Evolutionary conservation across 2,329 filamentous ascomycete species (phyloP).

Genomic region (Venturia asperata): DNA sequence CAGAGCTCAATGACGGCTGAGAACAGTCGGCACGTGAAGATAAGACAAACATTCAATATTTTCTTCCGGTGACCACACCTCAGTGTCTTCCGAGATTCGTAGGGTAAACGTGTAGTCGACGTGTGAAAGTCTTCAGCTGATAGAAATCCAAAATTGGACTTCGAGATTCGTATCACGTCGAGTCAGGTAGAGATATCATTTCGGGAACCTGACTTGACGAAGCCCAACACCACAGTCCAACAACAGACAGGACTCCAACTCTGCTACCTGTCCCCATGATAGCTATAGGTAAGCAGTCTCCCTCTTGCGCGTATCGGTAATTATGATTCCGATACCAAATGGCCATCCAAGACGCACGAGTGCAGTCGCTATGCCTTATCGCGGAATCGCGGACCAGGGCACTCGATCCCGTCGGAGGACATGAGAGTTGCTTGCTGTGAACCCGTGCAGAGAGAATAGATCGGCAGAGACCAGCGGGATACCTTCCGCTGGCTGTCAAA

Average conservation of each 20-base stretch:
- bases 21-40: background rate
- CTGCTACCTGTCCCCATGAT: background rate
- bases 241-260: too few species aligned
- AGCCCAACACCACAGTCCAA: background rate
- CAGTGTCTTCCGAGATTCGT: too few species aligned
- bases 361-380: background rate
- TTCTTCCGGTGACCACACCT: too few species aligned
- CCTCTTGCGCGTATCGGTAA: background rate
- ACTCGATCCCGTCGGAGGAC: background rate
- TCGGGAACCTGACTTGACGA: background rate
- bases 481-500: background rate
- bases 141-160: too few species aligned
- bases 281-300: too few species aligned
- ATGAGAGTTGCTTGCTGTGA: background rate
- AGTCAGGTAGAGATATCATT: background rate
- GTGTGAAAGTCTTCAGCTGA: too few species aligned
- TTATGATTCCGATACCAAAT: background rate
- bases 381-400: background rate
- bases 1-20: background rate
- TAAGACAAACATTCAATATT: too few species aligned
- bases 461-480: background rate
- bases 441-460: background rate
- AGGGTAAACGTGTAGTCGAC: too few species aligned
- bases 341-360: background rate
- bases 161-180: background rate